Percentiles rank a stretch among this genome's conserved stretches.
Evolutionary conservation across 2,329 filamentous ascomycete genomes (phyloP).

Genomic region (Apiospora kogelbergensis): DNA sequence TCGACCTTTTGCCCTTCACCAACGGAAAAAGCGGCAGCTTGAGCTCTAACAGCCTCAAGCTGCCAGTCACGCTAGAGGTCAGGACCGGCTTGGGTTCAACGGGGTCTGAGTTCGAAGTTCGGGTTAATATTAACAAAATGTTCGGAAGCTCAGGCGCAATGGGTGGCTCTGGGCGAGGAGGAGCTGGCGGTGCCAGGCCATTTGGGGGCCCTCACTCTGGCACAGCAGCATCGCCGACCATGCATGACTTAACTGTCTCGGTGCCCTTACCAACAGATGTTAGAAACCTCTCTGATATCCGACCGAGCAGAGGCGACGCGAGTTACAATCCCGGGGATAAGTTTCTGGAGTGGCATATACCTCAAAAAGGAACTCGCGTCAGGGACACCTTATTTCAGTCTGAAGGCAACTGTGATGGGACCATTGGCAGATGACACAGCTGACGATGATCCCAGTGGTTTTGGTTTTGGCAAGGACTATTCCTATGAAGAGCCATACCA

Average conservation of each 20-base stretch:
- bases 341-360: constrained; percentile 79
- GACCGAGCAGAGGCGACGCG: constrained; percentile 80
- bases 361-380: constrained; percentile 70
- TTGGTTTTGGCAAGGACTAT: constrained; percentile 52
- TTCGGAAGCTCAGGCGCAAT: constrained; percentile 47
- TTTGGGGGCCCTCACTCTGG: constrained; percentile 50
- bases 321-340: constrained; percentile 73
- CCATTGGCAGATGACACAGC: constrained; percentile 47
- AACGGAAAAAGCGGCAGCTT: constrained; percentile 55
- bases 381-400: constrained; percentile 66
- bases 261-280: constrained; percentile 79
- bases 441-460: constrained; percentile 49
- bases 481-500: constrained; percentile 59
- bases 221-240: constrained; percentile 55
- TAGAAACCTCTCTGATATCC: constrained; percentile 79
- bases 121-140: constrained; percentile 68
- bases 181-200: constrained; percentile 37
- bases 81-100: constrained; percentile 73
- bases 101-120: constrained; percentile 87
- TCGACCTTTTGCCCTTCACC: constrained; percentile 78
- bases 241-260: constrained; percentile 77
- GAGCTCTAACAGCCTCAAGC: constrained; percentile 65
- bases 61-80: constrained; percentile 81
- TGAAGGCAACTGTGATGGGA: constrained; percentile 81
- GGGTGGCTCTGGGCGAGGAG: constrained; percentile 42